Conservation (phyloP, 2,329 filamentous ascomycete genomes). For the Arthrobotrys pseudoclavata region DNA sequence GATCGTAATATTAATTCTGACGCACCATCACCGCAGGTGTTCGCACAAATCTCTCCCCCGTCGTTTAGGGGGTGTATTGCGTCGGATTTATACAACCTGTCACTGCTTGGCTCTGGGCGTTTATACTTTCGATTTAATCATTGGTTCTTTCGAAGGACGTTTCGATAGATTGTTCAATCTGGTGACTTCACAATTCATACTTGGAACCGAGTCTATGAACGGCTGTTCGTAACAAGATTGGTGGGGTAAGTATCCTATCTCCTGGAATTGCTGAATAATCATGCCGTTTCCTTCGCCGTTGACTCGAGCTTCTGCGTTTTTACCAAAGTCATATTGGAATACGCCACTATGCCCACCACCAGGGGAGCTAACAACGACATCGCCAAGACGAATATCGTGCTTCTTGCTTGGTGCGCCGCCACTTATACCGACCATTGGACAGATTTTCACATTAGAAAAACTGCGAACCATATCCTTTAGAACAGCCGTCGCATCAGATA, state of each 20-base stretch:
- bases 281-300: slow-evolving; percentile 41
- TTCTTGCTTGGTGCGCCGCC: slow-evolving; percentile 61
- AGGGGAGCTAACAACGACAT: slow-evolving; percentile 64
- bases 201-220: background rate
- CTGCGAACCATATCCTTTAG: slow-evolving; percentile 64
- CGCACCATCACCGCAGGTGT: slow-evolving; percentile 8
- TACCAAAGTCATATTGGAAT: slow-evolving; percentile 65
- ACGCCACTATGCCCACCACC: slow-evolving; percentile 61
- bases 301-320: slow-evolving; percentile 60
- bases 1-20: slow-evolving; percentile 60
- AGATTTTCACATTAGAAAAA: slow-evolving; percentile 64
- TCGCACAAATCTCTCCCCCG: background rate
- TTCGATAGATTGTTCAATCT: slow-evolving; percentile 7
- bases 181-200: background rate
- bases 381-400: slow-evolving; percentile 66
- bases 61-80: slow-evolving; percentile 17
- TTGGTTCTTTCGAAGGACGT: slow-evolving; percentile 1
- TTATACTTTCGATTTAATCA: slow-evolving; percentile 61
- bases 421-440: slow-evolving; percentile 63
- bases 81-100: slow-evolving; percentile 64
- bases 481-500: slow-evolving; percentile 64
- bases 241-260: background rate
- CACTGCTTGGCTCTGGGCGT: slow-evolving; percentile 62
- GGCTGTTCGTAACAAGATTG: background rate
- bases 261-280: no score